Evolutionary conservation across 495 filamentous ascomycete species (phyloP), one percentile per base, ranked within the genome.

Genomic region (Pseudevernia furfuracea): DNA sequence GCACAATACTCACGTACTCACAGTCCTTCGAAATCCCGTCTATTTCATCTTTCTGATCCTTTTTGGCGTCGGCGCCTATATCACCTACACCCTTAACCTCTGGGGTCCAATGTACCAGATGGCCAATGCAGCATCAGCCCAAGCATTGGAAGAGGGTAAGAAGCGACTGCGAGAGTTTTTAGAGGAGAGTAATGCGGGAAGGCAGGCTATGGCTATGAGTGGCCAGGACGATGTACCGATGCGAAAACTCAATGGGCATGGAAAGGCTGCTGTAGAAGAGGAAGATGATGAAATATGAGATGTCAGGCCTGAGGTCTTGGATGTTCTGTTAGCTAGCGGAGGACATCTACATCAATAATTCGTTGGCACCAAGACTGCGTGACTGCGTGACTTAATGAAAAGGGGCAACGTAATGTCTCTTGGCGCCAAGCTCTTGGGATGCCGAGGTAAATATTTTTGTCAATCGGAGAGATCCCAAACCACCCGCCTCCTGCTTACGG

Each of bases 81-180:
- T 97, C 30, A 92, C 92, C 25, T 96, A 93, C 73, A 90, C 83
- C 37, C 87, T 97, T 60, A 97, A 97, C 71, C 85, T 98, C 12
- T 92, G 94, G 82, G 92, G 94, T 3, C 95, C 94, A 2, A 97
- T 98, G 79, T 76, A 92, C 66, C 90, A 93, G 69, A 96, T 98
- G 89, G 85, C 84, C 60, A 90, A 94, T 70, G 94, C 94, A 23
- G 95, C 95, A 21, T 85, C 84, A 19, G 80, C 84, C 67, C 94
- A 97, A 76, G 95, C 88, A 2, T 62, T 96, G 21, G 90, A 93
- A 61, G 89, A 97, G 67, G 90, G 88, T 68, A 96, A 95, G 79
- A 88, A 91, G 74, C 85, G 86, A 64, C 81, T 97, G 59, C 83
- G 92, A 30, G 90, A 95, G 38, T 96, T 96, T 71, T 76, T 97